A percentile compares a stretch with the other conserved stretches of the same genome.
These are phyloP conservation scores for Trametes elegans DNA, from an alignment of 768 basidiomycete species.

Conservation along the genomic window DNA sequence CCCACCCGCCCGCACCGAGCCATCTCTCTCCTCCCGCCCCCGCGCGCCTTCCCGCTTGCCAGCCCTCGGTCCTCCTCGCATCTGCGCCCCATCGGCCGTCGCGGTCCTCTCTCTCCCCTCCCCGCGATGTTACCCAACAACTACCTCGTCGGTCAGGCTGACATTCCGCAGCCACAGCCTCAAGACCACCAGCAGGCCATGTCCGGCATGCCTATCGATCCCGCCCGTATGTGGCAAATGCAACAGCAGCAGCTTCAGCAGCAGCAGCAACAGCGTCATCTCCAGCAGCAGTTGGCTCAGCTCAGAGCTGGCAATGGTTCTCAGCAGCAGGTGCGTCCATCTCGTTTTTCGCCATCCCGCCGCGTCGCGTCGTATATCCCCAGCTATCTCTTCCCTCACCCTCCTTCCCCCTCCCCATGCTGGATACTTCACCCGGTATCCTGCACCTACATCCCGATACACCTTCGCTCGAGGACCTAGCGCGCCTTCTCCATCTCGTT, in stretches of 20 bases:
- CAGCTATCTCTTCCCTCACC: conserved; percentile 1
- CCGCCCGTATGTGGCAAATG: conserved; percentile 56
- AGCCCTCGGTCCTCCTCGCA: conserved; percentile 6
- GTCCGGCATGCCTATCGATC: conserved; percentile 48
- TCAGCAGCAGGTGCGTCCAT: conserved; percentile 21
- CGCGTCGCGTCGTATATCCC: conserved; percentile 13
- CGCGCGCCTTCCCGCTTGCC: neutral
- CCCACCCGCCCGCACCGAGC: conserved; percentile 7
- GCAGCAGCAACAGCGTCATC: conserved; percentile 16
- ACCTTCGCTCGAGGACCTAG: neutral
- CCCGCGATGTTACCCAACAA: conserved; percentile 47
- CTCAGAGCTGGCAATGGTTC: conserved; percentile 2
- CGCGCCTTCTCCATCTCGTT: conserved; percentile 10
- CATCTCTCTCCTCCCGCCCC: conserved; percentile 16
- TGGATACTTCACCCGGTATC: neutral
- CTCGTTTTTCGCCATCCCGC: conserved; percentile 7
- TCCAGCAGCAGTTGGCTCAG: conserved; percentile 5
- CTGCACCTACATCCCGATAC: neutral
- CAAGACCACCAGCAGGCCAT: conserved; percentile 34
- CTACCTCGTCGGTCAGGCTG: conserved; percentile 48
- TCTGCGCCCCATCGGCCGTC: conserved; percentile 23
- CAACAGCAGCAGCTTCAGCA: conserved; percentile 38
- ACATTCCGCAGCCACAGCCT: conserved; percentile 44
- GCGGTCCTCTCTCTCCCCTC: conserved; percentile 55
- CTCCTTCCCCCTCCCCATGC: neutral